A percentile compares a stretch with the other conserved stretches of the same genome.
These are phyloP conservation scores for Pestalotiopsis fici DNA, from an alignment of 2,329 filamentous ascomycete species.

Conservation along the genomic window DNA sequence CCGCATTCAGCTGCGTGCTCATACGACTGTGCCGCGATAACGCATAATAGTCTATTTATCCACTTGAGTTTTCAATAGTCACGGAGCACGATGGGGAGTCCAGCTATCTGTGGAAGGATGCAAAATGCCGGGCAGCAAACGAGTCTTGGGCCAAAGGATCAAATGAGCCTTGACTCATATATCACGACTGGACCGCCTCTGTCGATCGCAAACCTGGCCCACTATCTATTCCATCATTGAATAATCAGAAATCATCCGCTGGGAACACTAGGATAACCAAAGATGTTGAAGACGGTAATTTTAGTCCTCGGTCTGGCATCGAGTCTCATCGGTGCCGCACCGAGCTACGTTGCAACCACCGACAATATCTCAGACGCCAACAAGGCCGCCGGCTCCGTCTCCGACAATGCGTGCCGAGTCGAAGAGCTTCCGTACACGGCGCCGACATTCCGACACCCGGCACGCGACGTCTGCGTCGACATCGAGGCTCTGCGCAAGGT, in stretches of 20 bases:
- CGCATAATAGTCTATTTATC: neutral
- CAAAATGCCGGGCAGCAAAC: neutral
- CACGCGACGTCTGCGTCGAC: neutral
- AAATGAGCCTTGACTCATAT: too few relatives aligned
- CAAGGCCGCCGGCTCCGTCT: neutral
- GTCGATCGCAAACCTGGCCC: too few relatives aligned
- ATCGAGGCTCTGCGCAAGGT: constrained; percentile 3
- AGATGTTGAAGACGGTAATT: neutral
- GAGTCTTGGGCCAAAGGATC: neutral
- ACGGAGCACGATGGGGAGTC: neutral
- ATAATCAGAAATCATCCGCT: neutral
- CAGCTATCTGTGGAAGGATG: neutral
- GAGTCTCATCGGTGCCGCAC: neutral
- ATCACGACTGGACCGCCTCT: too few relatives aligned
- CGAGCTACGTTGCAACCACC: neutral
- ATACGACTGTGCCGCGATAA: neutral
- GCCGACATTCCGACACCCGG: neutral
- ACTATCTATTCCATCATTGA: neutral
- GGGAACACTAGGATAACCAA: neutral
- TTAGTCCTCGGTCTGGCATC: neutral
- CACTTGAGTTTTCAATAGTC: neutral
- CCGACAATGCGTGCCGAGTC: neutral
- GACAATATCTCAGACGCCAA: neutral
- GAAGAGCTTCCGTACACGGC: neutral
- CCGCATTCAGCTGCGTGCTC: neutral